These are phyloP conservation scores for Parastagonospora nodorum DNA, from an alignment of 2,329 filamentous ascomycete species.

Conservation along the genomic window DNA sequence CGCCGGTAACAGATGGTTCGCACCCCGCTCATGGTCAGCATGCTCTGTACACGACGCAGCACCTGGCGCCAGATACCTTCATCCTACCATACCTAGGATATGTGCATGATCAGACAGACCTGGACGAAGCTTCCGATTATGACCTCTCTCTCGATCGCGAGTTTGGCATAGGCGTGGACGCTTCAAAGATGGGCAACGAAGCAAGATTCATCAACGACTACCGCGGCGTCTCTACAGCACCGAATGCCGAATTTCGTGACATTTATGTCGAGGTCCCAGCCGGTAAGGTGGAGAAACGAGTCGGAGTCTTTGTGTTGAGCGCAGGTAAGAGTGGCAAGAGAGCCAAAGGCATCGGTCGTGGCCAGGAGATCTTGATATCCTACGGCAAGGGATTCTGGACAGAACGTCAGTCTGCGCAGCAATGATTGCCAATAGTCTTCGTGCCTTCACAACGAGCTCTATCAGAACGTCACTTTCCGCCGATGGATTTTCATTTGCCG, in stretches of 20 bases:
- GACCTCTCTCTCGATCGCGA: slow-evolving; percentile 59
- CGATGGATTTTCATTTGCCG: too few relatives aligned
- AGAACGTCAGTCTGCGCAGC: slow-evolving; percentile 32
- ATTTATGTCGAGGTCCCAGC: slow-evolving; percentile 44
- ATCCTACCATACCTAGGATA: slow-evolving; percentile 57
- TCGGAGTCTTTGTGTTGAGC: slow-evolving; percentile 57
- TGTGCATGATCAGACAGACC: slow-evolving; percentile 52
- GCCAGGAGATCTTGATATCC: slow-evolving; percentile 58
- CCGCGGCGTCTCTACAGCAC: slow-evolving; percentile 50
- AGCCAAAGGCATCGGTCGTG: slow-evolving; percentile 53
- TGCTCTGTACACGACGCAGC: slow-evolving; percentile 54
- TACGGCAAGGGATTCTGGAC: slow-evolving; percentile 60
- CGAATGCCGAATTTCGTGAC: slow-evolving; percentile 53
- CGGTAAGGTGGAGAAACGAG: slow-evolving; percentile 51
- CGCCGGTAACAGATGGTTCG: slow-evolving; percentile 43
- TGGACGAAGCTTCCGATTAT: slow-evolving; percentile 54
- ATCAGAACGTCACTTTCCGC: too few relatives aligned
- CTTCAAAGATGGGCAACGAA: slow-evolving; percentile 56
- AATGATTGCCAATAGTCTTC: slow-evolving; percentile 1
- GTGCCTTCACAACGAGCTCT: too few relatives aligned
- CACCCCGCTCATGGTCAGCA: slow-evolving; percentile 57
- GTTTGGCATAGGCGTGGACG: slow-evolving; percentile 55
- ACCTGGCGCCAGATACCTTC: slow-evolving; percentile 52
- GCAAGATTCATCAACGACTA: slow-evolving; percentile 61
- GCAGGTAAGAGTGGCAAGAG: slow-evolving; percentile 56